Conservation (phyloP, 371 early-diverging fungal genomes). For the Mucor saturninus region DNA sequence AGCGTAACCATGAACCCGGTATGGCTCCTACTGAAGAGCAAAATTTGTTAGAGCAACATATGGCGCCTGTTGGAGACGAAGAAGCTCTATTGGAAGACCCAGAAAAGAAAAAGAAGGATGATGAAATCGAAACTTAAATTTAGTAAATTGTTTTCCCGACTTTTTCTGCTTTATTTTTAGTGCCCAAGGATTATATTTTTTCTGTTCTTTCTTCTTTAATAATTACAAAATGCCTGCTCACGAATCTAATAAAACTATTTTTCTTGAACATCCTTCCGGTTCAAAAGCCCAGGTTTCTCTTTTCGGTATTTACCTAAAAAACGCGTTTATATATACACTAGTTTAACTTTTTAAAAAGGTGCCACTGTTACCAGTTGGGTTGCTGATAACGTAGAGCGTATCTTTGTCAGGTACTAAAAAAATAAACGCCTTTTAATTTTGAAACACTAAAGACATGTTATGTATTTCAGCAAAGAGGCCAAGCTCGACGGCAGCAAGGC, state of each 20-base stretch:
- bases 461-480: slow-evolving; percentile 60
- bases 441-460: background rate
- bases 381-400: slow-evolving; percentile 63
- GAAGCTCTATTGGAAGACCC: slow-evolving; percentile 33
- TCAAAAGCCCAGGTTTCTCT: slow-evolving; percentile 63
- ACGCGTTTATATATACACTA: slow-evolving; percentile 7
- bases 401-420: slow-evolving; percentile 73
- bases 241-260: slow-evolving; percentile 40
- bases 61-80: slow-evolving; percentile 54
- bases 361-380: slow-evolving; percentile 85
- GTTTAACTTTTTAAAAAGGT: slow-evolving; percentile 33
- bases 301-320: slow-evolving; percentile 46
- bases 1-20: slow-evolving; percentile 50
- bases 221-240: slow-evolving; percentile 43
- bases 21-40: slow-evolving; percentile 24
- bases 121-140: slow-evolving; percentile 1
- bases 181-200: slow-evolving; percentile 7
- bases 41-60: slow-evolving; percentile 27
- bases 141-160: slow-evolving; percentile 17
- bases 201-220: slow-evolving; percentile 19
- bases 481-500: slow-evolving; percentile 82
- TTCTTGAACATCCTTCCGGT: slow-evolving; percentile 55
- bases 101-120: slow-evolving; percentile 22
- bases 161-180: background rate
- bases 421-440: too few relatives aligned